Evolutionary conservation across 768 basidiomycete genomes (phyloP).

Genomic region (Rubroboletus pulcherrimus): DNA sequence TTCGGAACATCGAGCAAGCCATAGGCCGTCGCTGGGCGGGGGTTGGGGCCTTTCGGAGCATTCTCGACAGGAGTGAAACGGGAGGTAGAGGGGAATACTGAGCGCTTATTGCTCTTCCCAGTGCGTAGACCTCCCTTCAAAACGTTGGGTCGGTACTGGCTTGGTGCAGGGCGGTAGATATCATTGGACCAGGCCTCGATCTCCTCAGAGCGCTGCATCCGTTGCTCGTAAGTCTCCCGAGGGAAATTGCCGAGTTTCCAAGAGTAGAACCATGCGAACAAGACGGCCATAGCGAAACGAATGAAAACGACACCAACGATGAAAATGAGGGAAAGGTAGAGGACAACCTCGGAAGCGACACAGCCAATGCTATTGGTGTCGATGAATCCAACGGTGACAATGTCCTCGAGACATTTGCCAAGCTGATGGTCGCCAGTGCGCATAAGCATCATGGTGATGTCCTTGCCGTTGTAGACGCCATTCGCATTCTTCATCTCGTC

Average conservation of each 20-base stretch:
- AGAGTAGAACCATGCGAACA: constrained; percentile 98
- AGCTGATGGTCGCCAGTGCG: constrained; percentile 65
- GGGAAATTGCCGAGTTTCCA: constrained; percentile 93
- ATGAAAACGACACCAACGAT: constrained; percentile 96
- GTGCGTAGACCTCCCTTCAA: constrained; percentile 59
- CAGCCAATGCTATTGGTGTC: constrained; percentile 95
- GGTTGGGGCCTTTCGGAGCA: constrained; percentile 46
- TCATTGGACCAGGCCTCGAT: constrained; percentile 97
- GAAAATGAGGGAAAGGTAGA: constrained; percentile 93
- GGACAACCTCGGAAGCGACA: constrained; percentile 90
- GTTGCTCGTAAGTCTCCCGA: constrained; percentile 86
- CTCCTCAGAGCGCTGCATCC: constrained; percentile 83
- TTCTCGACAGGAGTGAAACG: constrained; percentile 74
- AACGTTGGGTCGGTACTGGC: constrained; percentile 86
- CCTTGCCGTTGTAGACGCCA: constrained; percentile 74
- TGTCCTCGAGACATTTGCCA: constrained; percentile 82
- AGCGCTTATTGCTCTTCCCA: constrained; percentile 50
- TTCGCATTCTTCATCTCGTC: constrained; percentile 68
- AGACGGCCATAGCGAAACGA: constrained; percentile 93
- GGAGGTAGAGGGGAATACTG: constrained; percentile 63
- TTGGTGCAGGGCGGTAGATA: constrained; percentile 92
- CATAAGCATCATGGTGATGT: constrained; percentile 82
- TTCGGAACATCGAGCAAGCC: constrained; percentile 62
- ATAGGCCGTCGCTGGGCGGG: constrained; percentile 60
- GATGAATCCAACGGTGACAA: constrained; percentile 87